Base-by-base conservation (phyloP, 345 rosid species). In the Arabidopsis suecica region DNA sequence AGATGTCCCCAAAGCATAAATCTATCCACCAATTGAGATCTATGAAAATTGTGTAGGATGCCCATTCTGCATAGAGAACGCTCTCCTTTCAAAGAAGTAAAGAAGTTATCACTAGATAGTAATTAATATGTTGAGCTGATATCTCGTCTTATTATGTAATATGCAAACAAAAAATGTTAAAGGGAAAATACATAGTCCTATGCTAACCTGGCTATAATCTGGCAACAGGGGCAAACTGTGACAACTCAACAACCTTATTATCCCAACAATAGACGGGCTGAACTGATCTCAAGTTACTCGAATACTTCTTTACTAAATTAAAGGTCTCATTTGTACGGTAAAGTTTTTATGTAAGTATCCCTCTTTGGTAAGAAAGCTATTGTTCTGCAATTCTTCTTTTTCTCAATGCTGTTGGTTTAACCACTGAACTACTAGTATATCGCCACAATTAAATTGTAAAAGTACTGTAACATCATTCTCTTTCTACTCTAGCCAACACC, bases 401-500 rank as follows among this genome's bases (percentile, higher is more conserved):
- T 49, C 54, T 8, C 28, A 18, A 49, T 49, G 28, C 3, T 25
- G 28, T 25, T 25, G 28, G 37, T 55, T 30, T 13, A 55, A 55
- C 18, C 20, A 55, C 38, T 30, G 10, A 30, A 30, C 12, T 12
- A 55, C 18, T 30, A 55, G 41, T 23, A n/a, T 34, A n/a, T 57
- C 34, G 25, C 23, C 41, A 57, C 22, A 18, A 33, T 5, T 57
- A 34, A 55, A 55, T 32, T 6, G 61, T 33, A 5, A 30, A 30
- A 37, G 20, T 9, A 38, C 32, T 13, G 16, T 60, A 37, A 22
- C 65, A 9, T 40, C 33, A 41, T 40, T 36, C 32, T 45, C 41
- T n/a, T 65, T 32, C 44, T 48, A 32, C 44, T 11, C n/a, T 65
- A 65, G 16, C 69, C 69, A 48, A 34, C 50, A 61, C 48, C 28